These are phyloP conservation scores for Dendrobium catenatum DNA, from an alignment of 106 monocot genomes.

Conservation along the genomic window DNA sequence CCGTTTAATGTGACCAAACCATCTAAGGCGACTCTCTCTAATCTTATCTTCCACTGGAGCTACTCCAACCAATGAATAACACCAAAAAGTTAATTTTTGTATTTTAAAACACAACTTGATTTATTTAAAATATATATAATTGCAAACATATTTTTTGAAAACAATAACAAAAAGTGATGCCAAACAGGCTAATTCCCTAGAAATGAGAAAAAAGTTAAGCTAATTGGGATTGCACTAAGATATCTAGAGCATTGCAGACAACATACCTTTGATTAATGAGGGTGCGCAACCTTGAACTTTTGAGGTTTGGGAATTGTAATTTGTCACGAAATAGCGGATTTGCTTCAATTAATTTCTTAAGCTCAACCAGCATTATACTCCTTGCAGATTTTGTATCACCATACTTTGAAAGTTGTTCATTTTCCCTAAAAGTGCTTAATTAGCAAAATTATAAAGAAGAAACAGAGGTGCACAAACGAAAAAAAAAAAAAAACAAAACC, in stretches of 20 bases:
- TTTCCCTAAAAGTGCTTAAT: conserved; percentile 42
- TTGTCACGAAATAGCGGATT: conserved; percentile 90
- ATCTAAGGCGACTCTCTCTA: too few relatives aligned
- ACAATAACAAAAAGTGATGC: neutral
- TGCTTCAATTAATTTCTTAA: conserved; percentile 90
- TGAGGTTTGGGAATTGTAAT: conserved; percentile 67
- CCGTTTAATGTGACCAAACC: too few relatives aligned
- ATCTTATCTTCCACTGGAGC: too few relatives aligned
- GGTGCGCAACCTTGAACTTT: conserved; percentile 60
- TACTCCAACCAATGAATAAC: too few relatives aligned
- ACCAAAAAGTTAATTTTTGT: too few relatives aligned
- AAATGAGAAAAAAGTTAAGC: neutral
- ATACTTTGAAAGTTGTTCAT: conserved; percentile 86
- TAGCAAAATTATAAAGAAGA: neutral
- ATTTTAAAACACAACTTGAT: neutral
- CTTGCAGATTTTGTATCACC: conserved; percentile 87
- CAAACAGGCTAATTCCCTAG: neutral
- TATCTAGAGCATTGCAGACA: neutral
- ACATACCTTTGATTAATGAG: conserved; percentile 90
- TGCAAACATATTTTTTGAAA: neutral
- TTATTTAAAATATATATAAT: neutral
- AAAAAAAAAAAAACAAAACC: conserved; percentile 19
- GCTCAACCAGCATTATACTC: conserved; percentile 68
- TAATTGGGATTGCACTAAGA: neutral
- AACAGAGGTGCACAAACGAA: neutral